Conservation (phyloP, 768 basidiomycete species). For the Omphalotus guepiniiformis region DNA sequence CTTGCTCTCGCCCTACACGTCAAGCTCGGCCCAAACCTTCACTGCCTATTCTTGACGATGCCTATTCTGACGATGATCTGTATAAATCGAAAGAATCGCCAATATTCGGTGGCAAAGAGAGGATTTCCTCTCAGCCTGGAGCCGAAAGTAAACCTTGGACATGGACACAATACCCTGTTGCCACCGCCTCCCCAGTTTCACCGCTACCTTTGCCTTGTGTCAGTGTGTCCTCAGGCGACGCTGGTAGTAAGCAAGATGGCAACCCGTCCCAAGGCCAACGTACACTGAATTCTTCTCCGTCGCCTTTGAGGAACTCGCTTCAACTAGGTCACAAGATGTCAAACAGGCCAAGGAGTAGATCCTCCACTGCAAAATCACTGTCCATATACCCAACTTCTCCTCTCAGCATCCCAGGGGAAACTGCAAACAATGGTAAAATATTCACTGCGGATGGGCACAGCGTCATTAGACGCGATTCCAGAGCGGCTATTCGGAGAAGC, state of each 20-base stretch:
- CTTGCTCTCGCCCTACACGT: constrained; percentile 46
- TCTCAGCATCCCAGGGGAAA: constrained; percentile 17
- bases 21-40: constrained; percentile 65
- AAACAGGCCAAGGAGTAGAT: too few relatives aligned
- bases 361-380: constrained; percentile 39
- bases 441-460: constrained; percentile 40
- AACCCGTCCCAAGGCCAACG: constrained; percentile 3
- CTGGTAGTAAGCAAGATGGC: too few relatives aligned
- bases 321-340: constrained; percentile 14
- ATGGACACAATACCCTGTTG: constrained; percentile 51
- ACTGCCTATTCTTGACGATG: constrained; percentile 65
- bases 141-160: constrained; percentile 46
- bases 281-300: constrained; percentile 2
- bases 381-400: constrained; percentile 47
- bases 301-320: not conserved
- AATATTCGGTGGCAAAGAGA: constrained; percentile 74
- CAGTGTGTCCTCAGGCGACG: too few relatives aligned
- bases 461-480: constrained; percentile 33
- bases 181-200: constrained; percentile 11
- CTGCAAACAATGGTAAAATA: constrained; percentile 25
- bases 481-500: constrained; percentile 21
- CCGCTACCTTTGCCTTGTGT: not conserved
- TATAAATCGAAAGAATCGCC: constrained; percentile 57
- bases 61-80: constrained; percentile 41
- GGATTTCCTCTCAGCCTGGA: constrained; percentile 41